These are phyloP conservation scores for Fragaria iinumae DNA, from an alignment of 306 rosid species.

Conservation along the genomic window DNA sequence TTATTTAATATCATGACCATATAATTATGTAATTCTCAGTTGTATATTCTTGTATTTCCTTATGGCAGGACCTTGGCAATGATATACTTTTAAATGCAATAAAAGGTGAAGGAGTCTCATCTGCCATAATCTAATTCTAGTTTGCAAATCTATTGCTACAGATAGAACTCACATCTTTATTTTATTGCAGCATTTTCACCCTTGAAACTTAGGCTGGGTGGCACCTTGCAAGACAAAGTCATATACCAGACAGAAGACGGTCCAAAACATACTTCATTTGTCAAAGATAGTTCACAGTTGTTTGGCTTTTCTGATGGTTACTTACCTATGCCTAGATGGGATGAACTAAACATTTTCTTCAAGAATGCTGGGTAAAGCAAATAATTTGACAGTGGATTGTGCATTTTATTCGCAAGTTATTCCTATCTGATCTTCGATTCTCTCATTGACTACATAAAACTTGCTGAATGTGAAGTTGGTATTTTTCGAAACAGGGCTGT, in stretches of 20 bases:
- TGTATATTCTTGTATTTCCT: slow-evolving; percentile 6
- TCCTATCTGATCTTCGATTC: neutral
- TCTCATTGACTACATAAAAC: neutral
- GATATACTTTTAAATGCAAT: slow-evolving; percentile 56
- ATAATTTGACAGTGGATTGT: neutral
- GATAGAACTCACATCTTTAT: neutral
- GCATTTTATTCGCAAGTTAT: neutral
- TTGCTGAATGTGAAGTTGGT: neutral
- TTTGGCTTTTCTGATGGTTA: slow-evolving; percentile 64
- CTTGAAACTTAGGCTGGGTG: slow-evolving; percentile 68
- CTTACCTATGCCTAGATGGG: slow-evolving; percentile 72
- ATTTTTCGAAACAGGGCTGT: slow-evolving; percentile 45
- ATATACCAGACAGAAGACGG: slow-evolving; percentile 40
- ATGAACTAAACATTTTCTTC: slow-evolving; percentile 66
- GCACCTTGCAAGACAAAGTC: slow-evolving; percentile 67
- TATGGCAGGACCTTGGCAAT: slow-evolving; percentile 56
- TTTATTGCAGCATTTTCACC: slow-evolving; percentile 68
- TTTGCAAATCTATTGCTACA: neutral
- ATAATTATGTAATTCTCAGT: neutral
- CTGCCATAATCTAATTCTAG: neutral
- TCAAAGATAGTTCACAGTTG: slow-evolving; percentile 25
- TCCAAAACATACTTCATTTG: slow-evolving; percentile 44
- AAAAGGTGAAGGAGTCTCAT: slow-evolving; percentile 38
- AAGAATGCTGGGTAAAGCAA: slow-evolving; percentile 55
- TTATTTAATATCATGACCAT: neutral